These are phyloP conservation scores for Aspergillus jensenii DNA, from an alignment of 2,329 filamentous ascomycete species.

Conservation along the genomic window DNA sequence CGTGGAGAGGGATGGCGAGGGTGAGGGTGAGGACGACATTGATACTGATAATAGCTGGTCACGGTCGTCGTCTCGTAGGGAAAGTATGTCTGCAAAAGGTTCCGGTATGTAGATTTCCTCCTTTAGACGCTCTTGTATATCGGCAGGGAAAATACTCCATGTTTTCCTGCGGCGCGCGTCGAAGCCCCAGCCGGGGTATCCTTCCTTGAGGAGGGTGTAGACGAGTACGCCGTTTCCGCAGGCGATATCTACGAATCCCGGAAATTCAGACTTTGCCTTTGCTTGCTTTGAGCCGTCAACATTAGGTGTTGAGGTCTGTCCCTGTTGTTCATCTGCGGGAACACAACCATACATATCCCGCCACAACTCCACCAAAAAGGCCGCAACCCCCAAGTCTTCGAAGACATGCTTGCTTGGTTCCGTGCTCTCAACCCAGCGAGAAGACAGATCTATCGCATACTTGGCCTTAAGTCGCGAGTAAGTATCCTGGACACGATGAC, in stretches of 20 bases:
- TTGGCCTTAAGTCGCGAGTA: conserved; percentile 77
- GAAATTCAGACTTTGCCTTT: conserved; percentile 53
- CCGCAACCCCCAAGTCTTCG: conserved; percentile 86
- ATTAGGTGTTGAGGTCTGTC: background rate
- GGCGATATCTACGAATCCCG: conserved; percentile 92
- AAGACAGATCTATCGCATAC: conserved; percentile 70
- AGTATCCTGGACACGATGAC: conserved; percentile 74
- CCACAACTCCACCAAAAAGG: conserved; percentile 93
- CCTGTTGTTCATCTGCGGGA: conserved; percentile 19
- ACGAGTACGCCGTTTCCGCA: conserved; percentile 93
- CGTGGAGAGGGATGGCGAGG: conserved; percentile 64
- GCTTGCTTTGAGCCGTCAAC: background rate
- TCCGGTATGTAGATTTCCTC: conserved; percentile 63
- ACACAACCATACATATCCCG: conserved; percentile 67
- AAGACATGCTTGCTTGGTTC: conserved; percentile 92
- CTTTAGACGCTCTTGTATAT: conserved; percentile 51
- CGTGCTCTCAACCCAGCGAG: conserved; percentile 81
- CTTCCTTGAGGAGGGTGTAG: conserved; percentile 75
- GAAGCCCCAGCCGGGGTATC: conserved; percentile 84
- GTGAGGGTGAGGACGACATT: conserved; percentile 13
- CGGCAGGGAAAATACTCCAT: conserved; percentile 69
- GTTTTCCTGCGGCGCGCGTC: conserved; percentile 84
- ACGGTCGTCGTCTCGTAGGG: background rate
- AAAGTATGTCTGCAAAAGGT: conserved; percentile 38
- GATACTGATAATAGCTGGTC: background rate